Evolutionary conservation across 805 yeast species (phyloP).

Genomic region (Sugiyamaella marilandica): DNA sequence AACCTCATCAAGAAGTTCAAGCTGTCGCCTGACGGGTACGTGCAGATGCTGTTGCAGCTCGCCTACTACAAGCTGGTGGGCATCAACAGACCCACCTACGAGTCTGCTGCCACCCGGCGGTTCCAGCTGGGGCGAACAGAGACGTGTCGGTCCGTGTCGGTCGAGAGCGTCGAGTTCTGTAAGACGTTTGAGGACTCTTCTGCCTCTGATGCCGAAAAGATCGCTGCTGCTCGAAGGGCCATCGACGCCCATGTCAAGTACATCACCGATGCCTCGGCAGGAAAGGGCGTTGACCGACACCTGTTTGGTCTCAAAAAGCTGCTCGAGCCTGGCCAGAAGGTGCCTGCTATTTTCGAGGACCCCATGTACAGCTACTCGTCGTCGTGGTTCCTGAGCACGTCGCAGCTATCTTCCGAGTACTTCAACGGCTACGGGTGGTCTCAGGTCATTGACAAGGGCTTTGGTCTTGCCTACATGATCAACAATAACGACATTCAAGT

Average conservation of each 20-base stretch:
- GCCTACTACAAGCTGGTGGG: slow-evolving; percentile 85
- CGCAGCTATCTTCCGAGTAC: slow-evolving; percentile 79
- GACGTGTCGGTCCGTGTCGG: slow-evolving; percentile 80
- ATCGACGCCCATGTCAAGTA: slow-evolving; percentile 68
- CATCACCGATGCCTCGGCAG: slow-evolving; percentile 73
- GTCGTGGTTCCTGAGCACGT: slow-evolving; percentile 83
- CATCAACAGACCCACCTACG: slow-evolving; percentile 82
- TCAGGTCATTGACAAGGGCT: slow-evolving; percentile 89
- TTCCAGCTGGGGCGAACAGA: slow-evolving; percentile 91
- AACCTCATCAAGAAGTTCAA: slow-evolving; percentile 76
- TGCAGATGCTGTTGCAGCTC: slow-evolving; percentile 86
- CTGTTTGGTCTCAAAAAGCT: slow-evolving; percentile 80
- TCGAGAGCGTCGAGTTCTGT: slow-evolving; percentile 65
- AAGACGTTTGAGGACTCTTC: slow-evolving; percentile 61
- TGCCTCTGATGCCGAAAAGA: slow-evolving; percentile 50
- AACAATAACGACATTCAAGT: slow-evolving; percentile 81
- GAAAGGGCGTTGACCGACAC: slow-evolving; percentile 91
- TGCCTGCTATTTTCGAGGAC: slow-evolving; percentile 67
- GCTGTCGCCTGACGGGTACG: slow-evolving; percentile 87
- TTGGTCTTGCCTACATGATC: slow-evolving; percentile 91
- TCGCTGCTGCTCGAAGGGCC: slow-evolving; percentile 66
- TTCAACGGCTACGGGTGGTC: slow-evolving; percentile 96
- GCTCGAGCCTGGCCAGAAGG: slow-evolving; percentile 50
- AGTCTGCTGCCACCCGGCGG: slow-evolving; percentile 90
- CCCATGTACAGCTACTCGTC: slow-evolving; percentile 71